A percentile compares a stretch with the other conserved stretches of the same genome.
Conservation (phyloP, 1,284 basidiomycete genomes). For the Microbotryomycetes sp. region DNA sequence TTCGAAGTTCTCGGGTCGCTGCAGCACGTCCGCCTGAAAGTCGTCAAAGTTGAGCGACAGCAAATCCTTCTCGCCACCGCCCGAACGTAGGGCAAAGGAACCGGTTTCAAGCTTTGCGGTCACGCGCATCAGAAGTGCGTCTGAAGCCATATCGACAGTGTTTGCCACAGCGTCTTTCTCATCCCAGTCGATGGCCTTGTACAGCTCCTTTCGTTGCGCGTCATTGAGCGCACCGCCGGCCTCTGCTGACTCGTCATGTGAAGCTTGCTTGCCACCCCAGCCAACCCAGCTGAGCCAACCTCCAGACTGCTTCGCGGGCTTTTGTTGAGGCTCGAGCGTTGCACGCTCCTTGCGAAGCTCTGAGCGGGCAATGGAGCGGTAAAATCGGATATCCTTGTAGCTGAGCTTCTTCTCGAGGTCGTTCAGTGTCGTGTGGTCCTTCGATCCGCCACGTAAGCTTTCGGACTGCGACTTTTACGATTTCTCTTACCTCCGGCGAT, state of each 20-base stretch:
- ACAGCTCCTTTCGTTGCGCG: conserved; percentile 85
- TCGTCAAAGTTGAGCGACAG: conserved; percentile 83
- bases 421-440: conserved; percentile 60
- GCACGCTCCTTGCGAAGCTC: conserved; percentile 73
- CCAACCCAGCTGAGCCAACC: conserved; percentile 73
- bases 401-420: conserved; percentile 72
- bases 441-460: not conserved
- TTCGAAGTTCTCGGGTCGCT: conserved; percentile 80
- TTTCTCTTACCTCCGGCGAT: conserved; percentile 45
- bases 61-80: conserved; percentile 59
- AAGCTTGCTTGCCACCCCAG: conserved; percentile 33
- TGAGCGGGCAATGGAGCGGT: conserved; percentile 89
- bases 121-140: conserved; percentile 73
- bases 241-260: conserved; percentile 37
- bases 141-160: conserved; percentile 57
- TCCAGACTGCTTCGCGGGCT: conserved; percentile 40
- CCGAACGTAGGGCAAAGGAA: conserved; percentile 67
- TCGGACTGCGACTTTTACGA: not conserved
- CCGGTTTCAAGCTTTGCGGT: conserved; percentile 75
- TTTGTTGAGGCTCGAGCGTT: conserved; percentile 54
- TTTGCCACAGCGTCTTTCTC: conserved; percentile 64
- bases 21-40: conserved; percentile 76
- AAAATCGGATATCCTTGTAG: conserved; percentile 96
- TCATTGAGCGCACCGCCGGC: conserved; percentile 70
- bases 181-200: conserved; percentile 90